phyloP scores from a whole-genome alignment of 441 rosid genomes.

The Codiaeum variegatum region DNA sequence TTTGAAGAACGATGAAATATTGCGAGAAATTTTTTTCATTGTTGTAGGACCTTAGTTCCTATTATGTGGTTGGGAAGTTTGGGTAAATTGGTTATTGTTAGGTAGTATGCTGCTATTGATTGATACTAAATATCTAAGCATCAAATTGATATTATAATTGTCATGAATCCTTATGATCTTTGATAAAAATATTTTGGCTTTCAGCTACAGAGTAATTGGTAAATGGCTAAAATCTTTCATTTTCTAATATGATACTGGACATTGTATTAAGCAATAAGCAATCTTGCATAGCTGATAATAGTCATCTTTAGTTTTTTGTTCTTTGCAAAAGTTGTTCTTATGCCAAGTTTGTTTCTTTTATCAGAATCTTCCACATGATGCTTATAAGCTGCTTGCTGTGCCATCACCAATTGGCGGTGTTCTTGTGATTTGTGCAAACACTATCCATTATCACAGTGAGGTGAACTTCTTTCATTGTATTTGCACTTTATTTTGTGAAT shows the following conservation, averaged over 20 bases:
- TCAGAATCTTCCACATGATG: slow-evolving; percentile 96
- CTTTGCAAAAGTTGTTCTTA: slow-evolving; percentile 15
- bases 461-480: slow-evolving; percentile 34
- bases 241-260: neutral
- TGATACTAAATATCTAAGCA: neutral
- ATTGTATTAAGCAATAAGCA: neutral
- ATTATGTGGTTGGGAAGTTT: slow-evolving; percentile 3
- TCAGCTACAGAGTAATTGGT: slow-evolving; percentile 1
- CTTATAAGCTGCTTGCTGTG: slow-evolving; percentile 94
- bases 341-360: slow-evolving; percentile 11
- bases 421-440: slow-evolving; percentile 81
- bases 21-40: neutral
- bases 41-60: slow-evolving; percentile 3
- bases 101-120: neutral
- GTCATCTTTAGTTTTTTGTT: neutral
- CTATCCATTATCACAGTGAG: slow-evolving; percentile 96
- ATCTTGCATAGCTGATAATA: neutral
- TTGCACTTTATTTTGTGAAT: slow-evolving; percentile 14
- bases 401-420: slow-evolving; percentile 99
- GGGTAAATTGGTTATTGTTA: neutral
- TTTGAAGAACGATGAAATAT: slow-evolving; percentile 8
- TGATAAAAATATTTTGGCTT: slow-evolving; percentile 8
- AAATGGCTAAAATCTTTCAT: slow-evolving; percentile 6
- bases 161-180: slow-evolving; percentile 10
- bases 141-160: neutral